Conservation (phyloP, 2,329 filamentous ascomycete species). For the Cytospora mali region DNA sequence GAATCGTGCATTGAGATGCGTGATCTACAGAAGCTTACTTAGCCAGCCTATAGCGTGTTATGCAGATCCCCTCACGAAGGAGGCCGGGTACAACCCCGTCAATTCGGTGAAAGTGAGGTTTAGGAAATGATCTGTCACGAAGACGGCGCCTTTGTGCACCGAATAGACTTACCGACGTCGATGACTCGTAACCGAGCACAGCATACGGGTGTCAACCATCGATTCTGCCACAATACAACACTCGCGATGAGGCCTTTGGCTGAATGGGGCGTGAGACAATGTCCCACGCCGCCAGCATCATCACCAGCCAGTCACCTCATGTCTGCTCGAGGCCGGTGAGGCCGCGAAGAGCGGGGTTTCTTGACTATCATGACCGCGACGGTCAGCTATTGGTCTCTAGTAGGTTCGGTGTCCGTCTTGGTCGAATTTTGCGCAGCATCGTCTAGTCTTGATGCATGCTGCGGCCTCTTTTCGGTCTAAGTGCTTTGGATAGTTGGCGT, state of each 20-base stretch:
- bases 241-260: neutral
- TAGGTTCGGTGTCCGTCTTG: neutral
- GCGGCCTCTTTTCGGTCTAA: neutral
- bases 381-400: neutral
- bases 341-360: neutral
- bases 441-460: neutral
- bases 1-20: no score
- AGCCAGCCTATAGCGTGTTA: no score
- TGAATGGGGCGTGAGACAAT: conserved; percentile 7
- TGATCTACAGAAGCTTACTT: no score
- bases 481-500: neutral
- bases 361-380: neutral
- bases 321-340: neutral
- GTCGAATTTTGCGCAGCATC: neutral
- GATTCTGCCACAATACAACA: neutral
- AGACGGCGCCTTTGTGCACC: neutral
- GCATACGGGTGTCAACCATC: conserved; percentile 6
- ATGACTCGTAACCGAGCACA: neutral
- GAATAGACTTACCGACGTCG: neutral
- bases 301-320: conserved; percentile 2
- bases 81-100: no score
- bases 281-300: neutral
- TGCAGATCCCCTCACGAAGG: neutral
- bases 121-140: neutral
- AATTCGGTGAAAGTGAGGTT: neutral